Evolutionary conservation across 108 stramenopile genomes (phyloP).

Genomic region (Nitzschia sp.): DNA sequence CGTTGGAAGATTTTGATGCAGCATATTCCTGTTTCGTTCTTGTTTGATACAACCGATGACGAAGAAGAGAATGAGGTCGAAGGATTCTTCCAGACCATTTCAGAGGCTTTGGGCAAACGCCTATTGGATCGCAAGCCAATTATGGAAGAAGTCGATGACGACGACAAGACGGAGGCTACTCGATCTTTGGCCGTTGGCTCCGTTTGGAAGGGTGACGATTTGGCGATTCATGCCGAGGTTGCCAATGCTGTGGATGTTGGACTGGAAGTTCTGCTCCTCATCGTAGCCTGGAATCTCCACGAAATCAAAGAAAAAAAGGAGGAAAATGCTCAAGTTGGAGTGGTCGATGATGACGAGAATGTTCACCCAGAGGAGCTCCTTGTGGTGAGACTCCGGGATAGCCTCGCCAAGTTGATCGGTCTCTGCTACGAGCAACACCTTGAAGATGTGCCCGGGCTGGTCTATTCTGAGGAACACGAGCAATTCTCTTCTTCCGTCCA

Average conservation of each 20-base stretch:
- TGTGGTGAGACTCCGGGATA: constrained; percentile 60
- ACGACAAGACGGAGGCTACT: constrained; percentile 1
- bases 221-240: constrained; percentile 44
- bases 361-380: constrained; percentile 38
- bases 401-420: constrained; percentile 55
- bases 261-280: constrained; percentile 51
- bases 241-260: constrained; percentile 49
- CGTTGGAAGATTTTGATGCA: constrained; percentile 61
- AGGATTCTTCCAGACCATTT: constrained; percentile 36
- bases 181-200: neutral
- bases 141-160: constrained; percentile 12
- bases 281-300: constrained; percentile 40
- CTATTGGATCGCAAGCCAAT: constrained; percentile 30
- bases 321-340: constrained; percentile 20
- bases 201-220: constrained; percentile 47
- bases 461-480: constrained; percentile 59
- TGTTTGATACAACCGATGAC: constrained; percentile 29
- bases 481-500: constrained; percentile 61
- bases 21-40: constrained; percentile 32
- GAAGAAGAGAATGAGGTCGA: constrained; percentile 42
- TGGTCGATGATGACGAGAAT: constrained; percentile 44
- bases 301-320: constrained; percentile 6
- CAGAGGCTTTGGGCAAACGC: constrained; percentile 35
- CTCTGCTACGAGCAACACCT: constrained; percentile 75
- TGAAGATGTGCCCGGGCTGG: constrained; percentile 42